Evolutionary conservation across 805 yeast genomes (phyloP).

Genomic region (Candida succiphila): DNA sequence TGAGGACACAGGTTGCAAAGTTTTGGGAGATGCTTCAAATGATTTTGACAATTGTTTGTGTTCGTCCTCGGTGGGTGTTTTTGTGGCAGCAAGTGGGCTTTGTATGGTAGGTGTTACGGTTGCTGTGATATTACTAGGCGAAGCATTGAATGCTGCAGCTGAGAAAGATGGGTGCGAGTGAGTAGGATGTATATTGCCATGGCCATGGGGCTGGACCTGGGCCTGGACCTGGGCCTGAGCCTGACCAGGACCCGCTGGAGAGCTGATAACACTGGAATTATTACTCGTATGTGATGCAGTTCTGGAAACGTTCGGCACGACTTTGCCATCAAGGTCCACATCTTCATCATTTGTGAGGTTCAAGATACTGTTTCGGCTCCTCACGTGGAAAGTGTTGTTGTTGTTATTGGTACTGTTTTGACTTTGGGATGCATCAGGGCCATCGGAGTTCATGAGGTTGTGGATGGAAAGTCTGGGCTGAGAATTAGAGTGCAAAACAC

Average conservation of each 20-base stretch:
- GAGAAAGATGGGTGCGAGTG: too few species aligned
- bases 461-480: constrained; percentile 22
- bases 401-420: not conserved
- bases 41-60: constrained; percentile 17
- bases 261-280: constrained; percentile 1
- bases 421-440: not conserved
- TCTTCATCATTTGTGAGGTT: constrained; percentile 35
- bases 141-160: too few species aligned
- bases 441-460: constrained; percentile 19
- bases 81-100: constrained; percentile 3
- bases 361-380: constrained; percentile 19
- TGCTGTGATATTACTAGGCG: too few species aligned
- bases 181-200: not conserved
- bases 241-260: constrained; percentile 1
- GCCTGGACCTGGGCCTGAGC: not conserved
- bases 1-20: constrained; percentile 4
- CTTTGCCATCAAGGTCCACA: constrained; percentile 31
- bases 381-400: constrained; percentile 4
- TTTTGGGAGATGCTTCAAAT: constrained; percentile 23
- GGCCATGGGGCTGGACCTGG: not conserved
- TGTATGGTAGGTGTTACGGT: constrained; percentile 2
- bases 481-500: constrained; percentile 8
- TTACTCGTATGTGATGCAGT: constrained; percentile 13
- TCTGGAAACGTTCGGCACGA: constrained; percentile 25
- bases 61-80: constrained; percentile 5